phyloP scores from a whole-genome alignment of 768 basidiomycete genomes.

The Pisolithus microcarpus region DNA sequence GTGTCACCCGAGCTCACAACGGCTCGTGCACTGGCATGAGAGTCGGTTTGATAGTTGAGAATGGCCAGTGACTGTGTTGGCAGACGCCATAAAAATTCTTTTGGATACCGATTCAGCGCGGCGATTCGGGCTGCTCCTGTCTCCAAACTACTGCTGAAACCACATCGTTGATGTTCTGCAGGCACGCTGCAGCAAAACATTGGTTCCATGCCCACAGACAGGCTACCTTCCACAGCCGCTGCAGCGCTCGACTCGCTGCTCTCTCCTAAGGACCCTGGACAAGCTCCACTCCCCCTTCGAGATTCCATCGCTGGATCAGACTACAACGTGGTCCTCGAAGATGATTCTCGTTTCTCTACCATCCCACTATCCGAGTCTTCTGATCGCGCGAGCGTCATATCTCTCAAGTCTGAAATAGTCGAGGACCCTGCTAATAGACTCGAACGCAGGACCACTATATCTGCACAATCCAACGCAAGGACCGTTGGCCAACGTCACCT shows the following conservation, averaged over 20 bases:
- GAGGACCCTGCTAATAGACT: conserved; percentile 14
- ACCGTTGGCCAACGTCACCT: conserved; percentile 19
- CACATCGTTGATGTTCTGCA: neutral
- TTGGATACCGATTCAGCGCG: too few species aligned
- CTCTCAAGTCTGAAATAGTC: conserved; percentile 15
- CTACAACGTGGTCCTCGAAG: conserved; percentile 47
- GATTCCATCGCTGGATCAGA: conserved; percentile 52
- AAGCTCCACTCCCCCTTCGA: conserved; percentile 23
- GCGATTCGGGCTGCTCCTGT: too few species aligned
- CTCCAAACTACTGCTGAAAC: too few species aligned
- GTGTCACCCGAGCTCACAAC: too few species aligned
- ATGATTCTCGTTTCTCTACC: conserved; percentile 45
- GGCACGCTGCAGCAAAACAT: neutral
- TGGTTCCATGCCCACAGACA: conserved; percentile 7
- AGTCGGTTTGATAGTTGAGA: too few species aligned
- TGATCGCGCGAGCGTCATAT: conserved; percentile 29
- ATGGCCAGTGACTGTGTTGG: too few species aligned
- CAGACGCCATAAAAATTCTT: too few species aligned
- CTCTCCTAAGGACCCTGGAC: conserved; percentile 37
- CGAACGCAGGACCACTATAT: conserved; percentile 26
- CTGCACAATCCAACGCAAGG: conserved; percentile 16
- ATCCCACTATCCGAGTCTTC: conserved; percentile 31
- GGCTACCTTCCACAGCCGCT: conserved; percentile 8
- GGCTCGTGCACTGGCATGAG: too few species aligned
- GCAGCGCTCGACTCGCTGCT: conserved; percentile 41